phyloP scores from a whole-genome alignment of 306 rosid species.

The Casuarina glauca region DNA sequence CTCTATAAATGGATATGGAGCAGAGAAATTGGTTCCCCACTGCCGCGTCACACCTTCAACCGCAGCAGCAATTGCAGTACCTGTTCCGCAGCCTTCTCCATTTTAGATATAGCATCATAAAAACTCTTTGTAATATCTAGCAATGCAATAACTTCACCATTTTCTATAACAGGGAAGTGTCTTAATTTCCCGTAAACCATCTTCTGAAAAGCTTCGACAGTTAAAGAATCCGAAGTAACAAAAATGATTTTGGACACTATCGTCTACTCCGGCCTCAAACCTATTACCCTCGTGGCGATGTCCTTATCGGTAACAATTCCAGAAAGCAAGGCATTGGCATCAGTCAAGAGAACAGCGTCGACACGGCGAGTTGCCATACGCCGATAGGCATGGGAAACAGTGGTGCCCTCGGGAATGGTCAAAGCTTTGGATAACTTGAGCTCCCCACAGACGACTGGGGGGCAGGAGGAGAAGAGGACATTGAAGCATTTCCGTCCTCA shows the following conservation, averaged over 20 bases:
- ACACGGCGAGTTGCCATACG: conserved; percentile 97
- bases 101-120: too few relatives aligned
- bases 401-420: conserved; percentile 83
- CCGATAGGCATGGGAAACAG: conserved; percentile 84
- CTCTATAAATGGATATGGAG: too few relatives aligned
- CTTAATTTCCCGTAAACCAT: conserved; percentile 76
- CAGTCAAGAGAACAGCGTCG: conserved; percentile 77
- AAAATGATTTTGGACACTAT: conserved; percentile 77
- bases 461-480: conserved; percentile 68
- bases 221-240: conserved; percentile 72
- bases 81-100: too few relatives aligned
- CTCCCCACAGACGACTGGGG: conserved; percentile 34
- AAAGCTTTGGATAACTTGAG: conserved; percentile 65
- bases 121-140: too few relatives aligned
- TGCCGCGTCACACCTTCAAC: too few relatives aligned
- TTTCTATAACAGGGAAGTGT: neutral
- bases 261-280: conserved; percentile 71
- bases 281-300: too few relatives aligned
- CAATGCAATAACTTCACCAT: too few relatives aligned
- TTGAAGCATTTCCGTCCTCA: conserved; percentile 47
- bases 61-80: too few relatives aligned
- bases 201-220: conserved; percentile 88
- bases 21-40: too few relatives aligned
- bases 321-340: neutral
- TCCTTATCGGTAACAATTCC: too few relatives aligned